Base-by-base conservation (phyloP, 257 asterid species). In the Salvia rosmarinus region DNA sequence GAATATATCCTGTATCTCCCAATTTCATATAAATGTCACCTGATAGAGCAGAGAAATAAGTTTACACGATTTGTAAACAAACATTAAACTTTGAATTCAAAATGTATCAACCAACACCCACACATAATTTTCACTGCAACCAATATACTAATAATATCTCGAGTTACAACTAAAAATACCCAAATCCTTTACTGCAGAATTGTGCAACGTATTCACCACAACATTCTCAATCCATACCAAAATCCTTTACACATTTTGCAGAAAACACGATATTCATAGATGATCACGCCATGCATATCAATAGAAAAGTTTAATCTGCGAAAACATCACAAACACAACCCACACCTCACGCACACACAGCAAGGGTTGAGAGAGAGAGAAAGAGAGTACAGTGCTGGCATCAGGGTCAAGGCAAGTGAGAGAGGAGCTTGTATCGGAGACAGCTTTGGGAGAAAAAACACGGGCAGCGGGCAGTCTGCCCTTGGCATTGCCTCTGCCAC, bases 331-430 rank as follows among this genome's bases (percentile, higher is more conserved):
- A 16, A n/a, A n/a, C n/a, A n/a, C n/a, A n/a, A n/a, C n/a, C n/a
- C n/a, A n/a, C n/a, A n/a, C n/a, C n/a, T n/a, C n/a, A n/a, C n/a
- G n/a, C n/a, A n/a, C 43, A 32, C 44, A 16, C 4, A 39, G 20
- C 5, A 2, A 11, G 54, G n/a, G 13, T 34, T 34, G 58, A 9
- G 28, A 30, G 37, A 11, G 75, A 34, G 51, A 28, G 56, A 62
- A 67, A 57, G 65, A 68, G 67, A 14, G 30, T 83, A 87, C 92
- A 70, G 81, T 7, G 83, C 25, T 81, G 73, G 92, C 90, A 62
- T 85, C 92, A 17, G 92, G 92, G 25, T 85, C 92, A 14, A 87
- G 90, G 51, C 92, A 87, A 30, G 90, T 87, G 44, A 69, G 86
- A 12, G 92, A 84, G 67, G 73, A 77, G 59, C 77, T 75, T 12